Conservation (phyloP, 306 rosid species). For the Prinsepia uniflora region DNA sequence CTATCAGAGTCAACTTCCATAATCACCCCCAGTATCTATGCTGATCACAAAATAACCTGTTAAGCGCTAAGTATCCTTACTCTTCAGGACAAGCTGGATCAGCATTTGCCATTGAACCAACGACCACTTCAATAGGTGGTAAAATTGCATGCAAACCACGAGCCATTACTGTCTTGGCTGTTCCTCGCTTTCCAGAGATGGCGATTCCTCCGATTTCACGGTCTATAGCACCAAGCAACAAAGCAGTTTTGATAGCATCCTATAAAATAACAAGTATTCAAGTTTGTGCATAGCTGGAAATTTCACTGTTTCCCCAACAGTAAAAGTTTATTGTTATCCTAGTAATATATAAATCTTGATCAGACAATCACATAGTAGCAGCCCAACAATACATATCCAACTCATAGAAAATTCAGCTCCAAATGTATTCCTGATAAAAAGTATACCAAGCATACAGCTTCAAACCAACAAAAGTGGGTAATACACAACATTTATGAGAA, state of each 20-base stretch:
- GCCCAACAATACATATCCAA: neutral
- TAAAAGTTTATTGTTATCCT: neutral
- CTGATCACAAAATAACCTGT: conserved; percentile 3
- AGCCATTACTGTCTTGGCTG: conserved; percentile 94
- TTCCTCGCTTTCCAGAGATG: conserved; percentile 85
- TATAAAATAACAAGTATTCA: conserved; percentile 27
- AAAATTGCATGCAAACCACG: conserved; percentile 86
- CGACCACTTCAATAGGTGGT: conserved; percentile 88
- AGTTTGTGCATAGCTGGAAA: neutral
- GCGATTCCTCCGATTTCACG: conserved; percentile 90
- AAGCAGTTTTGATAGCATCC: conserved; percentile 97
- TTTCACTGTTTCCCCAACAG: neutral
- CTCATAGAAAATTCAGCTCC: neutral
- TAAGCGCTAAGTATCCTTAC: conserved; percentile 52
- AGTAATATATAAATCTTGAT: neutral
- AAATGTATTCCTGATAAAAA: neutral
- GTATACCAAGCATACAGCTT: neutral
- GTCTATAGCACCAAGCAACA: conserved; percentile 87
- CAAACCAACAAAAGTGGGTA: neutral
- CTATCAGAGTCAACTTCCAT: neutral
- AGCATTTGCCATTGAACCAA: conserved; percentile 87
- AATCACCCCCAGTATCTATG: neutral
- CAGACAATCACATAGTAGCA: neutral
- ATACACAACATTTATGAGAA: neutral
- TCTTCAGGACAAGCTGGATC: conserved; percentile 83